phyloP scores from a whole-genome alignment of 2,329 filamentous ascomycete genomes.

The Fusarium brevicatenulatum region DNA sequence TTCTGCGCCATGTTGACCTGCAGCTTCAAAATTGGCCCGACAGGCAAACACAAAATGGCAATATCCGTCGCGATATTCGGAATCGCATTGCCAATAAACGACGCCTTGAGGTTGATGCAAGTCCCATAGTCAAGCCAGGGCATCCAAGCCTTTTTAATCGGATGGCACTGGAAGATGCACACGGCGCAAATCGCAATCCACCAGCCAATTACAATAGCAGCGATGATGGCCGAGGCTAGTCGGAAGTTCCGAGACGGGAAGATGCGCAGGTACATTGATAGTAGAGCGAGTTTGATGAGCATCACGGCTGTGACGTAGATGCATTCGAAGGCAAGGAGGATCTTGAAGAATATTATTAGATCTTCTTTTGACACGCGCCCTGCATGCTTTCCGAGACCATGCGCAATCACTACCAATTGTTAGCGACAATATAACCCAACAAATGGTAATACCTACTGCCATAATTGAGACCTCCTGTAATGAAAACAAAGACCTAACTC shows the following conservation, averaged over 20 bases:
- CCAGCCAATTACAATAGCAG: slow-evolving; percentile 8
- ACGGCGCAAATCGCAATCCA: slow-evolving; percentile 31
- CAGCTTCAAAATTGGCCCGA: slow-evolving; percentile 21
- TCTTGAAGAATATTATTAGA: slow-evolving; percentile 12
- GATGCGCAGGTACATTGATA: slow-evolving; percentile 29
- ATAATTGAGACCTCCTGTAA: slow-evolving; percentile 27
- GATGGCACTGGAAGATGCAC: slow-evolving; percentile 29
- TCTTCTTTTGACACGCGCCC: neutral
- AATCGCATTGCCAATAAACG: slow-evolving; percentile 27
- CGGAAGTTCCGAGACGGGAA: slow-evolving; percentile 22
- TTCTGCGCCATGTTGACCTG: slow-evolving; percentile 28
- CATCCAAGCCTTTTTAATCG: slow-evolving; percentile 20
- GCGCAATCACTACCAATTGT: slow-evolving; percentile 18
- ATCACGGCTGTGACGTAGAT: slow-evolving; percentile 28
- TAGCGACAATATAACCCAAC: neutral
- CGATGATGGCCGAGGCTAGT: slow-evolving; percentile 9
- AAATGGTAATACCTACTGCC: neutral
- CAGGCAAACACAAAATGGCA: slow-evolving; percentile 20
- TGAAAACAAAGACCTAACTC: slow-evolving; percentile 15
- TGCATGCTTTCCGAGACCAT: slow-evolving; percentile 24
- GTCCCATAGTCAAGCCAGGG: slow-evolving; percentile 6
- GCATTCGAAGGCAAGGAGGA: slow-evolving; percentile 28
- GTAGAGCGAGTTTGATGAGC: slow-evolving; percentile 26
- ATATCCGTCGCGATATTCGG: slow-evolving; percentile 27
- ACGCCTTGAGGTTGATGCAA: slow-evolving; percentile 30